These are phyloP conservation scores for Penicillium coprophilum DNA, from an alignment of 495 filamentous ascomycete genomes.

Conservation along the genomic window DNA sequence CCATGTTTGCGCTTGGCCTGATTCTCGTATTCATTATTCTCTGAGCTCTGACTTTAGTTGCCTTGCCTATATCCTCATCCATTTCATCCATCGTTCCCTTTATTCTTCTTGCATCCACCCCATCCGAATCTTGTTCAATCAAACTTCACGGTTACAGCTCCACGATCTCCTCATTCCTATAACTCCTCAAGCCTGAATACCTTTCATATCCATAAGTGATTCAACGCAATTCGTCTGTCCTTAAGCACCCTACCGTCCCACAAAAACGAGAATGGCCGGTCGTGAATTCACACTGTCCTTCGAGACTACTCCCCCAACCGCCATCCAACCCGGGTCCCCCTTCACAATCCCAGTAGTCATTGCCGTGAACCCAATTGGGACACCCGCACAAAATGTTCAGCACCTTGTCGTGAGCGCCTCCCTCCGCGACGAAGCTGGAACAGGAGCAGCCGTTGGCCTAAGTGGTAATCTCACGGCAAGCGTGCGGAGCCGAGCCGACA, in stretches of 20 bases:
- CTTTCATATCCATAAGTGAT: not conserved
- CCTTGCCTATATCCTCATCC: not conserved
- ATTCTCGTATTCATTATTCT: slow-evolving; percentile 10
- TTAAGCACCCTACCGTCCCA: not conserved
- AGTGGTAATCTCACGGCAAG: slow-evolving; percentile 38
- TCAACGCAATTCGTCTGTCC: not conserved
- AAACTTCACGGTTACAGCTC: slow-evolving; percentile 13
- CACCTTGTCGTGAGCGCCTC: slow-evolving; percentile 37
- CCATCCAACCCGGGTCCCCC: slow-evolving; percentile 28
- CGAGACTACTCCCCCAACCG: slow-evolving; percentile 34
- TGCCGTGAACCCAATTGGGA: slow-evolving; percentile 36
- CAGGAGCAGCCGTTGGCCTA: slow-evolving; percentile 24
- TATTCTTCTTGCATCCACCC: not conserved
- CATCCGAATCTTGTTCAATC: slow-evolving; percentile 1
- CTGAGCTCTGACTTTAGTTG: not conserved
- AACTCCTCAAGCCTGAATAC: slow-evolving; percentile 6
- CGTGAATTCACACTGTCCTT: slow-evolving; percentile 40
- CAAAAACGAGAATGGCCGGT: slow-evolving; percentile 27
- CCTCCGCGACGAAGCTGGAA: slow-evolving; percentile 35
- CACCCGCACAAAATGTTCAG: slow-evolving; percentile 27
- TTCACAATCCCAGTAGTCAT: slow-evolving; percentile 41
- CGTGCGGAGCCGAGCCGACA: slow-evolving; percentile 36
- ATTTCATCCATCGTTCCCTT: not conserved
- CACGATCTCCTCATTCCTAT: not conserved
- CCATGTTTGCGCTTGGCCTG: slow-evolving; percentile 1